A percentile compares a stretch with the other conserved stretches of the same genome.
These are phyloP conservation scores for Boletus barrowsii DNA, from an alignment of 768 basidiomycete species.

Conservation along the genomic window DNA sequence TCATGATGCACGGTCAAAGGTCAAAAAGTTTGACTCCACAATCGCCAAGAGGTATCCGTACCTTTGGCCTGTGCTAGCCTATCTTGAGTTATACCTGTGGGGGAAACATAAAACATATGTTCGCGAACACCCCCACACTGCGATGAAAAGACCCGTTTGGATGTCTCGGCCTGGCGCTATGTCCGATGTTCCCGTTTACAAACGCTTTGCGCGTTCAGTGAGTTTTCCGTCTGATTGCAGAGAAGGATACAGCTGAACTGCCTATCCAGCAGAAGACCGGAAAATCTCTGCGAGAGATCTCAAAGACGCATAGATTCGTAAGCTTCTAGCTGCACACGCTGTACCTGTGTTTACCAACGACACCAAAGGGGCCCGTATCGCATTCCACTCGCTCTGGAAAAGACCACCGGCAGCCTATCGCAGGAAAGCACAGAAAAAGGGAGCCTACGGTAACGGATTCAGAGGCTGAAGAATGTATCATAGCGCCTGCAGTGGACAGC, in stretches of 20 bases:
- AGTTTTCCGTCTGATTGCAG: background rate
- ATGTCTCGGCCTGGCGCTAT: background rate
- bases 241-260: background rate
- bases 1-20: conserved; percentile 1
- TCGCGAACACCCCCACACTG: too few relatives aligned
- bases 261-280: conserved; percentile 10
- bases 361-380: background rate
- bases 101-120: background rate
- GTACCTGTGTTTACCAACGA: background rate
- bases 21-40: conserved; percentile 7
- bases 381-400: background rate
- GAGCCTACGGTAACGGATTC: too few relatives aligned
- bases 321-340: background rate
- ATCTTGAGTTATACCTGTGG: conserved; percentile 10
- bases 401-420: background rate
- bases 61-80: conserved; percentile 13
- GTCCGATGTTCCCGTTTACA: conserved; percentile 10
- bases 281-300: background rate
- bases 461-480: background rate
- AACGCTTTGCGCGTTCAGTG: conserved; percentile 7
- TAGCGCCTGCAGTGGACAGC: background rate
- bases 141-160: background rate
- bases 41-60: conserved; percentile 14
- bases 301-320: background rate
- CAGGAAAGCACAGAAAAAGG: background rate